Percentiles rank a stretch among this genome's conserved stretches.
Conservation (phyloP, 148 eudicot genomes). For the Suaeda aralocaspica region DNA sequence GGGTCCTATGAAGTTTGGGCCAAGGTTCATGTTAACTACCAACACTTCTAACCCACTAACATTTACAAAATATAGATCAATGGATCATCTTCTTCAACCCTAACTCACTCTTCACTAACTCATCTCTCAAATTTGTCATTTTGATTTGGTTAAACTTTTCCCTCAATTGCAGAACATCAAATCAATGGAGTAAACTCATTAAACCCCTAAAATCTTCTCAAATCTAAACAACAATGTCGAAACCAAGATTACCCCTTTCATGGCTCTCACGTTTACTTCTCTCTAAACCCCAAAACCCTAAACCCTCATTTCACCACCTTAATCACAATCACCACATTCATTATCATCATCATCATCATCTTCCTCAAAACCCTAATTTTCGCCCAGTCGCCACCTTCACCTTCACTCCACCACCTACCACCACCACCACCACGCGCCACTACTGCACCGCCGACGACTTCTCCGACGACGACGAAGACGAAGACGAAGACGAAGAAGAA, state of each 20-base stretch:
- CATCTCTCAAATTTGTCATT: no score
- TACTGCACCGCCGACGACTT: neutral
- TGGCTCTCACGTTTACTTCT: conserved; percentile 28
- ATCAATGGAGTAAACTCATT: neutral
- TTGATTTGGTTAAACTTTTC: no score
- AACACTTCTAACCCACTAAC: no score
- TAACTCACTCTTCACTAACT: no score
- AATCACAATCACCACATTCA: no score
- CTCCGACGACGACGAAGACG: no score
- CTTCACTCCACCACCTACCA: neutral
- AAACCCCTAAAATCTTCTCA: neutral
- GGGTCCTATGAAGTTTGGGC: no score
- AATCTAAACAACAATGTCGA: conserved; percentile 16
- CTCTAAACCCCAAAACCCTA: conserved; percentile 13
- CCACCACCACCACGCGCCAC: no score
- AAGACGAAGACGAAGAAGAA: neutral
- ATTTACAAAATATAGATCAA: no score
- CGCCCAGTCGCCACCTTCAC: conserved; percentile 9
- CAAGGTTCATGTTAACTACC: no score
- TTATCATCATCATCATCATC: neutral
- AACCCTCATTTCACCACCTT: conserved; percentile 19
- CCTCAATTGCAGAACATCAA: neutral
- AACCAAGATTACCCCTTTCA: conserved; percentile 22
- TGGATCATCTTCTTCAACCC: no score
- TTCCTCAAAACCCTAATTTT: neutral